Conservation (phyloP, 495 filamentous ascomycete genomes). For the Talaromyces trachyspermus region DNA sequence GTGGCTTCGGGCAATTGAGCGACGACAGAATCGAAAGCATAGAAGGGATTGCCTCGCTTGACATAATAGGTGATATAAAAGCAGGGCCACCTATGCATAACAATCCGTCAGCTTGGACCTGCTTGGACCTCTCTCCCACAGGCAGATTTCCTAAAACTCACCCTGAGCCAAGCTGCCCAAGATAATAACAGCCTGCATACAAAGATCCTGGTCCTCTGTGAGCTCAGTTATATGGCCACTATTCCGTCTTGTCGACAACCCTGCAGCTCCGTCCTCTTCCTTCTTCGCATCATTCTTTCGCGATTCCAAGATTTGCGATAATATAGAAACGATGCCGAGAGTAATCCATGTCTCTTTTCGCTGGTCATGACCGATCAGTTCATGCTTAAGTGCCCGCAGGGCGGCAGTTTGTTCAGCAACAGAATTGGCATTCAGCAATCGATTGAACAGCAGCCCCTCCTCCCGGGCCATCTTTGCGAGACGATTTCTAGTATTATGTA, state of each 20-base stretch:
- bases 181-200: conserved; percentile 73
- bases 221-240: conserved; percentile 13
- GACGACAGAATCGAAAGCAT: conserved; percentile 64
- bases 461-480: conserved; percentile 44
- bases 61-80: conserved; percentile 68
- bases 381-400: conserved; percentile 74
- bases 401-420: conserved; percentile 53
- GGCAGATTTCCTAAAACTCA: conserved; percentile 30
- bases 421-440: conserved; percentile 55
- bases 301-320: conserved; percentile 53
- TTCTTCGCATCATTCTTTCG: conserved; percentile 26
- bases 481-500: too few relatives aligned
- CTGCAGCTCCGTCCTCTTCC: conserved; percentile 32
- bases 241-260: conserved; percentile 13
- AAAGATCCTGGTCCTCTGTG: conserved; percentile 53
- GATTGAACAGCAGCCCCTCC: conserved; percentile 47
- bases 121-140: background rate
- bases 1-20: conserved; percentile 50
- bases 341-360: conserved; percentile 72
- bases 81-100: conserved; percentile 82
- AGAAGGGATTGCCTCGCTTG: conserved; percentile 53
- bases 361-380: conserved; percentile 80
- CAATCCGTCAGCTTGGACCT: too few relatives aligned
- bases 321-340: conserved; percentile 58
- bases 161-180: conserved; percentile 80